Evolutionary conservation across 148 eudicot genomes (phyloP).

Genomic region (Rhododendron ovatum): DNA sequence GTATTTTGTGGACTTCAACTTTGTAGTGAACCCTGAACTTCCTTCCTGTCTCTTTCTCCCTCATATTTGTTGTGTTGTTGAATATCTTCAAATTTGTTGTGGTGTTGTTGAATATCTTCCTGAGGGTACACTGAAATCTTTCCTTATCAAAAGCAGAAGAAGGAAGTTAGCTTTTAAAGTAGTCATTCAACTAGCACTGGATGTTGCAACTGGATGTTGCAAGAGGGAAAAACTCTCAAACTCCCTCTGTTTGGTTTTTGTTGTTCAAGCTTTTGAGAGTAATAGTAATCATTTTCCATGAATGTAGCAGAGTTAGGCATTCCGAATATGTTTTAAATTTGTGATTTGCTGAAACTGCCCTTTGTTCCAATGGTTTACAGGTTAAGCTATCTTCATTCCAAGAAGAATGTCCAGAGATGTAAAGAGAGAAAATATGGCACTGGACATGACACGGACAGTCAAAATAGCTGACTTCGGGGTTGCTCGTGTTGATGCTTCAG

Average conservation of each 20-base stretch:
- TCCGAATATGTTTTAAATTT: background rate
- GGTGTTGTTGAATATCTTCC: conserved; percentile 90
- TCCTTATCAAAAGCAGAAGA: conserved; percentile 72
- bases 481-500: conserved; percentile 81
- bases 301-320: background rate
- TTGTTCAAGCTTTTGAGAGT: background rate
- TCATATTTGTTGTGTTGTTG: conserved; percentile 67
- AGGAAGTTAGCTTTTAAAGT: conserved; percentile 82
- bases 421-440: conserved; percentile 87
- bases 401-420: conserved; percentile 89
- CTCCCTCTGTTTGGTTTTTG: background rate
- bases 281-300: background rate
- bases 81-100: conserved; percentile 70
- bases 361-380: conserved; percentile 22
- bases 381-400: conserved; percentile 72
- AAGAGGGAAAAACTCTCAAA: conserved; percentile 52
- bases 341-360: background rate
- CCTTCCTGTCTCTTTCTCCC: too few species aligned
- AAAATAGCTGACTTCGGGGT: conserved; percentile 93
- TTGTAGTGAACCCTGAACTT: too few species aligned
- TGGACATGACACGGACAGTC: conserved; percentile 64
- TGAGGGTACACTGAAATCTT: conserved; percentile 77
- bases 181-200: conserved; percentile 75
- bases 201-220: conserved; percentile 88
- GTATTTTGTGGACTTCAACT: too few species aligned